Evolutionary conservation across 2,329 filamentous ascomycete species (phyloP).

Genomic region (Colletotrichum filicis): DNA sequence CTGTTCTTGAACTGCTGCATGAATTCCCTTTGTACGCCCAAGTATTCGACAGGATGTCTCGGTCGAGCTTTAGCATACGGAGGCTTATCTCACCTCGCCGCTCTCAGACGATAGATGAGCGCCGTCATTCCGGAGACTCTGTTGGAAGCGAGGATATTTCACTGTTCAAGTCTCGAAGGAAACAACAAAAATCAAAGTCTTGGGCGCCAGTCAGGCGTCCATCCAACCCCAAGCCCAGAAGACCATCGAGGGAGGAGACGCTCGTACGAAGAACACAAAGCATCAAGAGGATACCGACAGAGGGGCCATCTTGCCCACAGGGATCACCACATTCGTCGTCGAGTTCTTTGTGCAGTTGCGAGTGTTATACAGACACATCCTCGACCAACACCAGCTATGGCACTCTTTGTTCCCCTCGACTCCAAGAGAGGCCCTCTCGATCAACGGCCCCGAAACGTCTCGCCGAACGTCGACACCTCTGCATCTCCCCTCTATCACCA

Average conservation of each 20-base stretch:
- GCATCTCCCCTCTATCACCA: slow-evolving; percentile 24
- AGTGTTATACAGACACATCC: slow-evolving; percentile 45
- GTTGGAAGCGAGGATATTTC: slow-evolving; percentile 30
- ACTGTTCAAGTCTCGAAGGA: slow-evolving; percentile 31
- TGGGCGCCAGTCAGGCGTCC: slow-evolving; percentile 12
- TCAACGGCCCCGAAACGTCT: slow-evolving; percentile 34
- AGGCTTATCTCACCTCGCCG: slow-evolving; percentile 52
- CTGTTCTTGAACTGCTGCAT: slow-evolving; percentile 36
- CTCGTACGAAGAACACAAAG: slow-evolving; percentile 52
- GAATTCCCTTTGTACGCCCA: slow-evolving; percentile 17
- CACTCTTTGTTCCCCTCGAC: slow-evolving; percentile 46
- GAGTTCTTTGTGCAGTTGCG: slow-evolving; percentile 58
- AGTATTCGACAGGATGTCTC: slow-evolving; percentile 51
- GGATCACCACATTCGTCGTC: slow-evolving; percentile 52
- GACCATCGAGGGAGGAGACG: slow-evolving; percentile 39
- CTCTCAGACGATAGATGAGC: slow-evolving; percentile 31
- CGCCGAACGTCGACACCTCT: slow-evolving; percentile 33
- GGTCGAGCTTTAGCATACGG: slow-evolving; percentile 55
- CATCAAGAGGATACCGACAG: slow-evolving; percentile 50
- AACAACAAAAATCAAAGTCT: slow-evolving; percentile 20
- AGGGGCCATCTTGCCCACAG: slow-evolving; percentile 51
- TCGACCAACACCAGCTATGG: slow-evolving; percentile 40
- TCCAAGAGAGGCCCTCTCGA: not conserved
- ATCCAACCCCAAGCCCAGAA: not conserved
- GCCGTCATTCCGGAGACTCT: slow-evolving; percentile 20